A percentile compares a stretch with the other conserved stretches of the same genome.
Conservation (phyloP, 2,329 filamentous ascomycete genomes). For the Cladophialophora yegresii region DNA sequence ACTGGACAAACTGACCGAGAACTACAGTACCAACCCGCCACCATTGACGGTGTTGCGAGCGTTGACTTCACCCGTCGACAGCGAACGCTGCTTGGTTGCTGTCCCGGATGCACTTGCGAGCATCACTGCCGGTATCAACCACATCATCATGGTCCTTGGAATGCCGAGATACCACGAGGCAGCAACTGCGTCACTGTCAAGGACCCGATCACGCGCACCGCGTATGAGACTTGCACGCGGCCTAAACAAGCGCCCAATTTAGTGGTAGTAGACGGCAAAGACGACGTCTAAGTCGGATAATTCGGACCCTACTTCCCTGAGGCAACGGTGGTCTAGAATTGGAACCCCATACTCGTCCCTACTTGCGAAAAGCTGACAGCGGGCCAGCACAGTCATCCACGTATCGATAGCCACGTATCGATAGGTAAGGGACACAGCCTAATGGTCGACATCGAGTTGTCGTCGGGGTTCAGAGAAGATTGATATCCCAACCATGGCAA, state of each 20-base stretch:
- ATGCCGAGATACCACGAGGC: background rate
- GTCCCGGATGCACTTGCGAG: background rate
- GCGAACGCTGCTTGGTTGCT: background rate
- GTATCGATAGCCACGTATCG: background rate
- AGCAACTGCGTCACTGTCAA: background rate
- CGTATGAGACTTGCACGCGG: background rate
- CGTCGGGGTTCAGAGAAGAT: background rate
- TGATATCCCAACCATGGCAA: background rate
- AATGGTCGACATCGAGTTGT: background rate
- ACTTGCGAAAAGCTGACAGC: background rate
- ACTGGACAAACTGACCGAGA: background rate
- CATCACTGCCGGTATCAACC: background rate
- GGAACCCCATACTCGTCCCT: background rate
- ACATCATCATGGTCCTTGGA: background rate
- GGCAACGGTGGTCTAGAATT: background rate
- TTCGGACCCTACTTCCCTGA: background rate
- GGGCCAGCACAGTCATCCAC: background rate
- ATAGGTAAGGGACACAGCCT: background rate
- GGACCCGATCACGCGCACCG: background rate
- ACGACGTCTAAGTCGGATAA: background rate
- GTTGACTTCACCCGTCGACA: background rate
- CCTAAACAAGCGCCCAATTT: background rate
- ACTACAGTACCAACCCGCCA: background rate
- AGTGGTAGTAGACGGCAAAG: background rate
- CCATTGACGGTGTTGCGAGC: background rate